phyloP scores from a whole-genome alignment of 305 asterid species.

The Fraxinus platypoda region DNA sequence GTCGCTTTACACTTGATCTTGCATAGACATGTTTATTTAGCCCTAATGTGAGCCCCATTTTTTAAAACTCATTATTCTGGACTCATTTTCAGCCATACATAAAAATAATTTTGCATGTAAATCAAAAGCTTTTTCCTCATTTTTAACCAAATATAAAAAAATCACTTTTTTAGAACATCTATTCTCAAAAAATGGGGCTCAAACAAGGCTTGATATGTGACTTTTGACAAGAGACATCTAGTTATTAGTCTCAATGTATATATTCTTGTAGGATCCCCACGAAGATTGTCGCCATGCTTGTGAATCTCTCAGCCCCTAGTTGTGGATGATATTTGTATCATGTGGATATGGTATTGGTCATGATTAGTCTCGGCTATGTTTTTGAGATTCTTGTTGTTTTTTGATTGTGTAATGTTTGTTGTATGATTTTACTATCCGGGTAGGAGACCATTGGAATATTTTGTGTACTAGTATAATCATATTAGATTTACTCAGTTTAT shows the following conservation, averaged over 20 bases:
- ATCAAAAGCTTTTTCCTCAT: background rate
- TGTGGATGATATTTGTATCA: background rate
- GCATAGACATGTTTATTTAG: background rate
- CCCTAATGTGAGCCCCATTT: background rate
- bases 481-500: background rate
- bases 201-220: background rate
- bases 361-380: background rate
- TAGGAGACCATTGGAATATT: background rate
- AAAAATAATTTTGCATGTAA: background rate
- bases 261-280: background rate
- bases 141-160: too few relatives aligned
- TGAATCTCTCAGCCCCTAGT: background rate
- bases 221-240: background rate
- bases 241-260: background rate
- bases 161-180: background rate
- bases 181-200: background rate
- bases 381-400: background rate
- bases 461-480: background rate
- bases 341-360: background rate
- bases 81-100: background rate
- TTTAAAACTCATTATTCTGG: too few relatives aligned
- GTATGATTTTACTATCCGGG: background rate
- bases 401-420: background rate
- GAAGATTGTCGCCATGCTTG: background rate
- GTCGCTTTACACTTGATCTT: background rate